Evolutionary conservation across 176 grass and related monocot genomes (phyloP).

Genomic region (Stipa capillata): DNA sequence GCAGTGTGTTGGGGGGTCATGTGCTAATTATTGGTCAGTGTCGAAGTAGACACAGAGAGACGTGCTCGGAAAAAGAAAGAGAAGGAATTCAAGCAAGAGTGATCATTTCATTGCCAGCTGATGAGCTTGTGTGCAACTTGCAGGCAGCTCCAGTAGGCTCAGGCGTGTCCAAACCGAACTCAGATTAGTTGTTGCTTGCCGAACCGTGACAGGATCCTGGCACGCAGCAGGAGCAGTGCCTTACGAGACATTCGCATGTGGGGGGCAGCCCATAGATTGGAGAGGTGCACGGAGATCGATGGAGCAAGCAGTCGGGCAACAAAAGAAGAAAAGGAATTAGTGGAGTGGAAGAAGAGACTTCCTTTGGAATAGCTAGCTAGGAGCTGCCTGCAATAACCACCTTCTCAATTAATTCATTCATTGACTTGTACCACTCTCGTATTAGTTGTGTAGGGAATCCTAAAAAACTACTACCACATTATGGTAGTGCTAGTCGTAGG

Average conservation of each 20-base stretch:
- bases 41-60: neutral
- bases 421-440: neutral
- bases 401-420: neutral
- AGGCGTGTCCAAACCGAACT: neutral
- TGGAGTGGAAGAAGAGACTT: slow-evolving; percentile 33
- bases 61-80: neutral
- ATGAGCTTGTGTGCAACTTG: neutral
- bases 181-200: slow-evolving; percentile 10
- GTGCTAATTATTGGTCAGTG: neutral
- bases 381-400: neutral
- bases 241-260: slow-evolving; percentile 1
- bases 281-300: neutral
- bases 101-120: neutral
- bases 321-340: neutral
- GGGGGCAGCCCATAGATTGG: neutral
- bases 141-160: neutral
- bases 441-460: too few relatives aligned
- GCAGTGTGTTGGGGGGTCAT: too few relatives aligned
- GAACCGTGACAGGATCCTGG: neutral
- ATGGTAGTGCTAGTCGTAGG: neutral
- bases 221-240: too few relatives aligned
- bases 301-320: neutral
- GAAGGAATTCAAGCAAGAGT: too few relatives aligned
- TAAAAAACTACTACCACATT: too few relatives aligned
- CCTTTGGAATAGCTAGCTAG: neutral